Conservation (phyloP, 805 yeast genomes). For the Wickerhamomyces strasburgensis region DNA sequence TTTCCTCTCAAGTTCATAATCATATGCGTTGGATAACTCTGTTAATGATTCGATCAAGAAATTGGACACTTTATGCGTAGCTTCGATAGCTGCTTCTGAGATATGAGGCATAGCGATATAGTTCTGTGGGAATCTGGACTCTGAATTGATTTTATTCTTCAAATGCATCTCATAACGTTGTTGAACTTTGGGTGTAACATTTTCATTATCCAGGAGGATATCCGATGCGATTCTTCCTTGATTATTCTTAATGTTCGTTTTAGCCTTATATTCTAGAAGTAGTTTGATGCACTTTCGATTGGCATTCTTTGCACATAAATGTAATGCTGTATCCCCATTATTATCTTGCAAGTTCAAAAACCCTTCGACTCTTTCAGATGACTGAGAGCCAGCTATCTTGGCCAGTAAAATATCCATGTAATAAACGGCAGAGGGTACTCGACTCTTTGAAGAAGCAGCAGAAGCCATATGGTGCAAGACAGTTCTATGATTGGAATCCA, state of each 20-base stretch:
- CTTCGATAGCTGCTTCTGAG: constrained; percentile 51
- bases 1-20: constrained; percentile 48
- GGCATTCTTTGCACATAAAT: constrained; percentile 60
- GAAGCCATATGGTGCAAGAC: constrained; percentile 82
- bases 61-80: constrained; percentile 45
- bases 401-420: constrained; percentile 74
- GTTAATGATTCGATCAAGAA: constrained; percentile 46
- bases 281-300: constrained; percentile 48
- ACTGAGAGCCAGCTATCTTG: constrained; percentile 61
- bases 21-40: constrained; percentile 47
- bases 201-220: constrained; percentile 21
- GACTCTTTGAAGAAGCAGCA: constrained; percentile 58
- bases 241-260: constrained; percentile 36
- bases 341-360: constrained; percentile 64
- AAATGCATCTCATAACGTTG: constrained; percentile 23
- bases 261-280: constrained; percentile 45
- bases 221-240: constrained; percentile 25
- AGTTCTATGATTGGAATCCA: constrained; percentile 70
- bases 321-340: constrained; percentile 77
- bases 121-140: constrained; percentile 10
- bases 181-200: constrained; percentile 20
- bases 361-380: constrained; percentile 54
- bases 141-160: constrained; percentile 6
- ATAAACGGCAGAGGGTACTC: constrained; percentile 76
- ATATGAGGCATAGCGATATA: constrained; percentile 33